Conservation (phyloP, 2,329 filamentous ascomycete genomes). For the Aspergillaceae sp. region DNA sequence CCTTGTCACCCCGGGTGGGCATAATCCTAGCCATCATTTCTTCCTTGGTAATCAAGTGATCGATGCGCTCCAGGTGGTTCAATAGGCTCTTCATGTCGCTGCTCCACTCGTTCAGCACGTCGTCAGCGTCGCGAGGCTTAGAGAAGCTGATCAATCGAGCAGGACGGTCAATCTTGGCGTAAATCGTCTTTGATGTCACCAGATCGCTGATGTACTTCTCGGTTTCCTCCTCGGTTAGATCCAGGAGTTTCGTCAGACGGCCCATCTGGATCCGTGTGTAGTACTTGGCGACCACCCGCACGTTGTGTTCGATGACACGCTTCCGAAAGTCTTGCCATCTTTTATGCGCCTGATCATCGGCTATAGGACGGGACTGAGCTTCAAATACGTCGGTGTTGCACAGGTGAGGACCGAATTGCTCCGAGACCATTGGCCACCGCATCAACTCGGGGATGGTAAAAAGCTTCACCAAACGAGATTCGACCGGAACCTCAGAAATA, state of each 20-base stretch:
- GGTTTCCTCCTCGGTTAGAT: conserved; percentile 88
- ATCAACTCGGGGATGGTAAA: conserved; percentile 96
- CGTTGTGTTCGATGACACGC: conserved; percentile 98
- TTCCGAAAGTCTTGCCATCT: conserved; percentile 94
- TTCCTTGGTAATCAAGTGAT: conserved; percentile 98
- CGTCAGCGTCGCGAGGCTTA: conserved; percentile 88
- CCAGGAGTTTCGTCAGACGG: conserved; percentile 80
- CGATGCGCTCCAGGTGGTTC: conserved; percentile 78
- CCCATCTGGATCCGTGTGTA: conserved; percentile 95
- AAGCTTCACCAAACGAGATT: conserved; percentile 79
- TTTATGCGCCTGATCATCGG: conserved; percentile 70
- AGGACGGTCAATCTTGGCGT: conserved; percentile 92
- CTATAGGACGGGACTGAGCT: conserved; percentile 50
- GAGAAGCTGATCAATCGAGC: conserved; percentile 89
- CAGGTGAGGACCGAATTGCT: conserved; percentile 80
- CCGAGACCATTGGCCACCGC: conserved; percentile 91
- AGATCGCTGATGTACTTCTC: conserved; percentile 98
- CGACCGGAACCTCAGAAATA: conserved; percentile 65
- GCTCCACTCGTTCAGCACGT: conserved; percentile 97
- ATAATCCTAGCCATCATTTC: conserved; percentile 99
- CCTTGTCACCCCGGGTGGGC: conserved; percentile 42
- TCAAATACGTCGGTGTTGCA: conserved; percentile 87
- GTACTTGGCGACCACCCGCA: conserved; percentile 95
- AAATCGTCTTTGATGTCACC: conserved; percentile 95
- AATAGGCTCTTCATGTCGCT: conserved; percentile 93